Evolutionary conservation across 139 green algal species (phyloP), one percentile per base, ranked within the genome.

Genomic region (Klebsormidium nitens): DNA sequence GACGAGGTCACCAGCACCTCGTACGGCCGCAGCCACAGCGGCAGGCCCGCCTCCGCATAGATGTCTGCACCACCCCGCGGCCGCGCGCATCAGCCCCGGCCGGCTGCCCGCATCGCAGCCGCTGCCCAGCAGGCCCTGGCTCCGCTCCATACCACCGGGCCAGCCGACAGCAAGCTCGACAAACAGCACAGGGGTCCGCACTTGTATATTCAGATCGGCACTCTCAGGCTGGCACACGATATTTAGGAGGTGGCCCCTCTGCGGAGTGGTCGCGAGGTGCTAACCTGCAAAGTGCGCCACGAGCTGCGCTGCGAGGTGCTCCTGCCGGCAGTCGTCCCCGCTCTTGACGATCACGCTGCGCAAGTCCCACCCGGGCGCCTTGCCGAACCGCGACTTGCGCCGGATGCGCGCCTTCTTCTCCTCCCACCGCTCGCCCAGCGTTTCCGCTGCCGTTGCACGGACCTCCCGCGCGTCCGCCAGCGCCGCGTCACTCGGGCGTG

Each of bases 311-410:
- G 93, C 93, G 64, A 98, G 84, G 56, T 96, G 83, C 86, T 98
- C 93, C 82, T 98, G 93, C 19, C 93, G 74, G 81, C 93, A 97
- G 80, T 99, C 94, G 70, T 99, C 93, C 0, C 93, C 93, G 32
- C 76, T 86, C 81, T 99, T 99, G n/a, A 99, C 91, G 64, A 99
- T 96, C n/a, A 96, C 80, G n/a, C 79, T 85, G 3, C 49, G 72
- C 67, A 98, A 60, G 42, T 85, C 82, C 93, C 93, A 98, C 17
- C 90, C 90, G 3, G 85, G 77, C 1, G 83, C 79, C 31, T 61
- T 58, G 14, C 92, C 92, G 61, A 91, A 88, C 2, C 89, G 91
- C 8, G 86, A 92, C 44, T 83, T 66, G 14, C 57, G 19, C 59
- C 89, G 77, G 31, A 97, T 81, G 11, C 90, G 79, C 40, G 52